Conservation (phyloP, 345 rosid genomes). For the Eucalyptus cloeziana region DNA sequence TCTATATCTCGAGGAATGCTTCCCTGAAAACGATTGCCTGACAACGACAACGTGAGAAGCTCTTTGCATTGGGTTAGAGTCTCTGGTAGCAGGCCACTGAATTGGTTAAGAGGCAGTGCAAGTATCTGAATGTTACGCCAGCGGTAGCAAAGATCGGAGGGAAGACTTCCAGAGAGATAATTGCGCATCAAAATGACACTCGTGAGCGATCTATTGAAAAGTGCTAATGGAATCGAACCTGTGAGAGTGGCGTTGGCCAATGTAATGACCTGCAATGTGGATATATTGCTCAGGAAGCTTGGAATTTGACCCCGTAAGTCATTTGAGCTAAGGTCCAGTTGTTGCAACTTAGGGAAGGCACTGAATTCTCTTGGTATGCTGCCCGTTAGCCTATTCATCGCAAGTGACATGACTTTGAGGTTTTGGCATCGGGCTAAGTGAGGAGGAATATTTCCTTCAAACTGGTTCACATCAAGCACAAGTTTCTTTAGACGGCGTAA, state of each 20-base stretch:
- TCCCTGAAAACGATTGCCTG: neutral
- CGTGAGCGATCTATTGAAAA: neutral
- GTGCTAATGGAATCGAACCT: neutral
- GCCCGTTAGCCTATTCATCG: neutral
- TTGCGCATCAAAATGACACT: rapidly evolving
- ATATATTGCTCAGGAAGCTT: neutral
- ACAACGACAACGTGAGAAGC: rapidly evolving
- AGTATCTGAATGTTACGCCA: neutral
- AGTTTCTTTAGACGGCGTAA: neutral
- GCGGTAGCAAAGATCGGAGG: neutral
- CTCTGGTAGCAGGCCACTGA: neutral
- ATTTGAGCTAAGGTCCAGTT: neutral
- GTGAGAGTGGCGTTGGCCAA: neutral
- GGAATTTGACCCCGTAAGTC: neutral
- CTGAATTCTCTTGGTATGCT: neutral
- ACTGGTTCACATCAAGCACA: neutral
- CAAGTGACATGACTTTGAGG: neutral
- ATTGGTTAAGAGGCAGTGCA: neutral
- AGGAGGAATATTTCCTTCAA: neutral
- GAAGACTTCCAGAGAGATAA: neutral
- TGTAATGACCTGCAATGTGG: neutral
- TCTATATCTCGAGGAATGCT: neutral
- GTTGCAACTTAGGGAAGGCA: neutral
- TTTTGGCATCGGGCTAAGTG: neutral
- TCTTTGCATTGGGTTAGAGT: neutral